Percentiles rank a stretch among this genome's conserved stretches.
Conservation (phyloP, 257 asterid species). For the Penstemon eatonii region DNA sequence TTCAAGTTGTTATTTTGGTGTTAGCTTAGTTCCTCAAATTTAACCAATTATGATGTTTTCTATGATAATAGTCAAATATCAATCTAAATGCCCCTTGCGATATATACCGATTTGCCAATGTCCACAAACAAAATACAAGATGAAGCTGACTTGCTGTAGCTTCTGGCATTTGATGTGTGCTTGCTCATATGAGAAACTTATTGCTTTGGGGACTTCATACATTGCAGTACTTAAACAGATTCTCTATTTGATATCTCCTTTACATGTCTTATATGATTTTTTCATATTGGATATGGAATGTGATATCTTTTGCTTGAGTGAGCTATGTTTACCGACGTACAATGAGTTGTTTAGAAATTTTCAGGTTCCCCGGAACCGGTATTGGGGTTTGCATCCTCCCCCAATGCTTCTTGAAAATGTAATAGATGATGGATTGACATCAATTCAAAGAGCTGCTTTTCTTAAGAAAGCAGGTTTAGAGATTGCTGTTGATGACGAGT, state of each 20-base stretch:
- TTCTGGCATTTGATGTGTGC: conserved; percentile 14
- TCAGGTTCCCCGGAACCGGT: conserved; percentile 92
- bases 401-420: conserved; percentile 87
- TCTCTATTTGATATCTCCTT: not conserved
- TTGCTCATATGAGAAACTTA: conserved; percentile 15
- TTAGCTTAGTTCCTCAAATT: conserved; percentile 1
- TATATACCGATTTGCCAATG: conserved; percentile 8
- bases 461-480: conserved; percentile 91
- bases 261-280: not conserved
- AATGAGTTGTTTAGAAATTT: conserved; percentile 32
- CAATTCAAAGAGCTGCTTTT: conserved; percentile 85
- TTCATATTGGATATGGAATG: conserved; percentile 9
- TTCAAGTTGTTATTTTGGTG: conserved; percentile 2
- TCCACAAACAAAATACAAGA: conserved; percentile 4
- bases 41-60: conserved; percentile 4
- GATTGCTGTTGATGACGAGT: conserved; percentile 69
- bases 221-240: conserved; percentile 1
- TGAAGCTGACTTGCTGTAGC: conserved; percentile 19
- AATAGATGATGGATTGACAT: conserved; percentile 79
- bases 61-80: not conserved
- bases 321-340: conserved; percentile 2
- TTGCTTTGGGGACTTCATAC: conserved; percentile 6
- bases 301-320: conserved; percentile 19
- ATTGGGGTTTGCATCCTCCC: conserved; percentile 99
- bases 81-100: conserved; percentile 7